Percentiles rank a stretch among this genome's conserved stretches.
Evolutionary conservation across 768 basidiomycete genomes (phyloP).

Genomic region (Ramaria sp.): DNA sequence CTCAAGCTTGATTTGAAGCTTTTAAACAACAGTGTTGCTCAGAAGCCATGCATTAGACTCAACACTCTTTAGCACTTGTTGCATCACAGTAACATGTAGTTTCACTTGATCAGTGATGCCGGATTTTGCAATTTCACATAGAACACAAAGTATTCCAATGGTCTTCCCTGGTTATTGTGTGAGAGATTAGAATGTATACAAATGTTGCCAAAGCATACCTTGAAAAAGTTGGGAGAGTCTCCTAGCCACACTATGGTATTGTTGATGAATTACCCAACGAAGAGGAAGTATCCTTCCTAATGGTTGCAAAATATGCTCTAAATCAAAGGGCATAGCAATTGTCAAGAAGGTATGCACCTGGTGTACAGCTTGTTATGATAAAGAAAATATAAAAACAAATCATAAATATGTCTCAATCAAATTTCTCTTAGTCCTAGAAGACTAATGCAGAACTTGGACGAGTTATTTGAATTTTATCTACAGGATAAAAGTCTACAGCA

Average conservation of each 20-base stretch:
- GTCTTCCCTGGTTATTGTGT: slow-evolving; percentile 30
- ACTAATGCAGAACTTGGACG: too few relatives aligned
- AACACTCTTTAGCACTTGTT: slow-evolving; percentile 35
- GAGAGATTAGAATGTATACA: slow-evolving; percentile 2
- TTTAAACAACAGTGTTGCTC: slow-evolving; percentile 58
- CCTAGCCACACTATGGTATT: slow-evolving; percentile 32
- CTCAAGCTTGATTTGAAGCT: slow-evolving; percentile 55
- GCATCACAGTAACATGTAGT: slow-evolving; percentile 29
- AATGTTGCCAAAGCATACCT: slow-evolving; percentile 27
- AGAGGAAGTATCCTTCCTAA: slow-evolving; percentile 48
- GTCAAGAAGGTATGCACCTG: slow-evolving; percentile 33
- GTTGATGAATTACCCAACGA: slow-evolving; percentile 43
- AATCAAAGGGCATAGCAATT: neutral
- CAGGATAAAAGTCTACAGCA: too few relatives aligned
- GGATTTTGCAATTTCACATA: slow-evolving; percentile 62
- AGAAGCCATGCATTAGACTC: slow-evolving; percentile 30
- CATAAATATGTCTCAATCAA: too few relatives aligned
- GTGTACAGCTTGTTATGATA: slow-evolving; percentile 75
- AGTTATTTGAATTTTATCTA: too few relatives aligned
- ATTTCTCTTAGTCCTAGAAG: too few relatives aligned
- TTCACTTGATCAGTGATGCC: slow-evolving; percentile 45
- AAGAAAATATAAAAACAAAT: too few relatives aligned
- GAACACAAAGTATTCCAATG: slow-evolving; percentile 56
- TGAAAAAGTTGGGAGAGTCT: slow-evolving; percentile 34
- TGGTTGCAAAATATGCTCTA: neutral